These are phyloP conservation scores for Thermomucor indicae-seudaticae DNA, from an alignment of 371 early-diverging fungal species.

Conservation along the genomic window DNA sequence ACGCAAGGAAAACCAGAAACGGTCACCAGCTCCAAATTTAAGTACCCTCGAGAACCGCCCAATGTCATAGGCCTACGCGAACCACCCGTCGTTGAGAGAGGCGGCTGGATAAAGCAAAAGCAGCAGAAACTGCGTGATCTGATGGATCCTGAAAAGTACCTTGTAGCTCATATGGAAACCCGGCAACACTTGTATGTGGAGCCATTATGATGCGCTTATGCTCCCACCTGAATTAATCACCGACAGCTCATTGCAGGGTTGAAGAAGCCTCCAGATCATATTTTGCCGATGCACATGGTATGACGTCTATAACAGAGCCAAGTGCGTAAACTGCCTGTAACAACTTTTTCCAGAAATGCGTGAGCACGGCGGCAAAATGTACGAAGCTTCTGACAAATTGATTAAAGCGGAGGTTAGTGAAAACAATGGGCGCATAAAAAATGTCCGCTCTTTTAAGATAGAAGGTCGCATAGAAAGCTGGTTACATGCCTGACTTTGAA, in stretches of 20 bases:
- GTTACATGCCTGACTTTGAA: constrained; percentile 68
- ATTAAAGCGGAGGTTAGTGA: constrained; percentile 36
- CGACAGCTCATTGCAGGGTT: constrained; percentile 28
- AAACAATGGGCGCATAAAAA: background rate
- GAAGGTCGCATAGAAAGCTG: constrained; percentile 48
- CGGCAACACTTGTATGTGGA: constrained; percentile 52
- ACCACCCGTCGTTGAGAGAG: constrained; percentile 35
- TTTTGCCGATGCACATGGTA: constrained; percentile 66
- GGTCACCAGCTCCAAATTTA: background rate
- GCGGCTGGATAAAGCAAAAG: constrained; percentile 33
- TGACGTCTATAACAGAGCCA: background rate
- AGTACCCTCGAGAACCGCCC: constrained; percentile 32
- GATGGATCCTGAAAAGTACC: constrained; percentile 47
- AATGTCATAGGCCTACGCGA: constrained; percentile 29
- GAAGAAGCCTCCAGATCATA: constrained; percentile 63
- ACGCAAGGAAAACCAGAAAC: background rate
- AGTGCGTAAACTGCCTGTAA: background rate
- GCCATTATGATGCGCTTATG: background rate
- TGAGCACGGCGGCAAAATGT: constrained; percentile 64
- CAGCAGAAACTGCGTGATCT: constrained; percentile 39
- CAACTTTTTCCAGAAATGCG: constrained; percentile 46
- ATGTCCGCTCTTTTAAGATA: background rate
- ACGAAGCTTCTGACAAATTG: constrained; percentile 52
- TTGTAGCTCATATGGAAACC: constrained; percentile 50
- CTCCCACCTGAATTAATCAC: background rate